These are phyloP conservation scores for Candida rishiriensis DNA, from an alignment of 805 yeast genomes.

Conservation along the genomic window DNA sequence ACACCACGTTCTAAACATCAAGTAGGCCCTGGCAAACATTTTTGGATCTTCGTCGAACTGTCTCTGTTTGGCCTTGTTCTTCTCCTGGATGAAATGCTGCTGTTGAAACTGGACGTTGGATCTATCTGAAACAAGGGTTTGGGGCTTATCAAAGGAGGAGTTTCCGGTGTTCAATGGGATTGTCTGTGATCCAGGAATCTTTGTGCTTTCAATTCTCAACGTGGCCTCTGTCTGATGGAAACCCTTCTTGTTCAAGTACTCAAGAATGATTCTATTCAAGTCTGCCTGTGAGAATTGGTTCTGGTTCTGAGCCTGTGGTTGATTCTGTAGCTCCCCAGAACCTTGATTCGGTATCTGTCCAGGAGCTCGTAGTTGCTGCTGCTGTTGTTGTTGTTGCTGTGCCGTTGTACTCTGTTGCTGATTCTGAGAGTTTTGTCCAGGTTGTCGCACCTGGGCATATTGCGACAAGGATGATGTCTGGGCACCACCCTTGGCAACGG, in stretches of 20 bases:
- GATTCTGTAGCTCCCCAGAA: not conserved
- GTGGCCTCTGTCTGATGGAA: conserved; percentile 92
- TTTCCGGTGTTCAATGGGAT: conserved; percentile 45
- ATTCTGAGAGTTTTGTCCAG: not conserved
- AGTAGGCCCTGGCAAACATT: conserved; percentile 73
- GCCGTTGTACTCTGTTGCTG: conserved; percentile 1
- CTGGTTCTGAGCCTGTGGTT: conserved; percentile 8
- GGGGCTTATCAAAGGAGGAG: conserved; percentile 29
- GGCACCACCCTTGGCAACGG: too few species aligned
- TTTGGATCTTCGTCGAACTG: conserved; percentile 58
- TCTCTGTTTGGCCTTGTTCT: conserved; percentile 26
- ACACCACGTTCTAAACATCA: conserved; percentile 80
- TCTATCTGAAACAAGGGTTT: conserved; percentile 32
- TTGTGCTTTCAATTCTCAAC: conserved; percentile 79
- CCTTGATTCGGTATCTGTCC: not conserved
- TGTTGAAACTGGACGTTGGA: conserved; percentile 30
- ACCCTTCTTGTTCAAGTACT: conserved; percentile 89
- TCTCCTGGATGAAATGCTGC: conserved; percentile 24
- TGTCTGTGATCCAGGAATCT: conserved; percentile 48
- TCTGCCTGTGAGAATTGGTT: conserved; percentile 70
- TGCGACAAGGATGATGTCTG: too few species aligned
- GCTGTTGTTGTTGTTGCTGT: conserved; percentile 5
- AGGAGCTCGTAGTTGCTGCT: conserved; percentile 1
- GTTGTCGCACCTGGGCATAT: conserved; percentile 7
- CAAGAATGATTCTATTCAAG: conserved; percentile 85